Evolutionary conservation across 768 basidiomycete genomes (phyloP).

Genomic region (Hysterangium stoloniferum): DNA sequence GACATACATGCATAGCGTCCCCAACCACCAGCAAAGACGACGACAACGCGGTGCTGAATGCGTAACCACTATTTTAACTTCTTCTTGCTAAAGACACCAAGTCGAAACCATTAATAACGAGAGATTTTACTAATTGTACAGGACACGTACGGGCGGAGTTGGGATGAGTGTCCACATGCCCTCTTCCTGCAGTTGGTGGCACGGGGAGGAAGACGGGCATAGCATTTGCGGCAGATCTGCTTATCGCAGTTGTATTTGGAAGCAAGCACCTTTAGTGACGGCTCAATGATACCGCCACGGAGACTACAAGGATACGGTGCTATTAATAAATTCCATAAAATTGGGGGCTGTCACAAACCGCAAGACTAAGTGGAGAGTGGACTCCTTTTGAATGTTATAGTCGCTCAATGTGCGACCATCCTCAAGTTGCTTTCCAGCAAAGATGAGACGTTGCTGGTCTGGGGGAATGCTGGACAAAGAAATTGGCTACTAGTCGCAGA

Average conservation of each 20-base stretch:
- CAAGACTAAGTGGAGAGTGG: conserved; percentile 94
- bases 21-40: no score
- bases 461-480: conserved; percentile 64
- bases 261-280: conserved; percentile 94
- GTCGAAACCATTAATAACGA: conserved; percentile 8
- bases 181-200: conserved; percentile 99
- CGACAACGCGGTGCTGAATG: no score
- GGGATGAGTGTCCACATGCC: conserved; percentile 82
- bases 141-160: conserved; percentile 77
- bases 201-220: conserved; percentile 97
- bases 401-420: conserved; percentile 94
- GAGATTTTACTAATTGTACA: conserved; percentile 6
- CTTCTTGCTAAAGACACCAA: conserved; percentile 64
- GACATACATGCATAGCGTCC: no score
- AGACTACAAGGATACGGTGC: conserved; percentile 44
- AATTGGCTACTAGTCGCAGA: background rate
- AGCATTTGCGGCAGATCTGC: conserved; percentile 99
- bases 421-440: conserved; percentile 98
- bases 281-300: conserved; percentile 98
- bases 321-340: background rate
- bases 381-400: conserved; percentile 99
- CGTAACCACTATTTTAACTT: conserved; percentile 82
- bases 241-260: conserved; percentile 99
- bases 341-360: conserved; percentile 45
- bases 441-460: conserved; percentile 92